Evolutionary conservation across 805 yeast species (phyloP).

Genomic region (Metschnikowia shivogae): DNA sequence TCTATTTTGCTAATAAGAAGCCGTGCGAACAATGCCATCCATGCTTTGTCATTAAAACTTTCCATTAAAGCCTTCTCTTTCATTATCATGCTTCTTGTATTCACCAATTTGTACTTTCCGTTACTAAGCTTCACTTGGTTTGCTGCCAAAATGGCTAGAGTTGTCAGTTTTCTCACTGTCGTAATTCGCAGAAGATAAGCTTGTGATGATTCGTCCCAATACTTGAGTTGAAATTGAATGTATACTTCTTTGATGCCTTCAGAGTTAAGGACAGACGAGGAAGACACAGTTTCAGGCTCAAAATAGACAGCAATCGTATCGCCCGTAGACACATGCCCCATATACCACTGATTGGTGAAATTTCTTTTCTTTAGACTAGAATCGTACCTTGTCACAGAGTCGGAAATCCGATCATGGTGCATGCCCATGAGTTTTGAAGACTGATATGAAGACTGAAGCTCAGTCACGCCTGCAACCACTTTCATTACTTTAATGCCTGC

Average conservation of each 20-base stretch:
- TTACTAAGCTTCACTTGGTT: constrained; percentile 16
- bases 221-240: constrained; percentile 33
- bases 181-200: constrained; percentile 28
- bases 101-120: constrained; percentile 14
- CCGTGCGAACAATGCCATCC: constrained; percentile 29
- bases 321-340: constrained; percentile 19
- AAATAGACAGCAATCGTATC: constrained; percentile 30
- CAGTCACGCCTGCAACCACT: constrained; percentile 30
- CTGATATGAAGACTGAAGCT: constrained; percentile 31
- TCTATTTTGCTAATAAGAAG: constrained; percentile 33
- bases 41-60: constrained; percentile 32
- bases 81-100: constrained; percentile 19
- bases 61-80: constrained; percentile 25
- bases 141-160: constrained; percentile 18
- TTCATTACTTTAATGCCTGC: constrained; percentile 29
- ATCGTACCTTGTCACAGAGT: constrained; percentile 29
- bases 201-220: constrained; percentile 20
- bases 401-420: constrained; percentile 32
- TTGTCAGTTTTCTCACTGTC: constrained; percentile 29
- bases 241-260: constrained; percentile 21
- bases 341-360: constrained; percentile 38
- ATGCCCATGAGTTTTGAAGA: constrained; percentile 17
- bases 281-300: constrained; percentile 28
- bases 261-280: constrained; percentile 16
- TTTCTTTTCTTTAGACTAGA: constrained; percentile 27